phyloP scores from a whole-genome alignment of 495 filamentous ascomycete species.

The Aspergillus olivimuriae region DNA sequence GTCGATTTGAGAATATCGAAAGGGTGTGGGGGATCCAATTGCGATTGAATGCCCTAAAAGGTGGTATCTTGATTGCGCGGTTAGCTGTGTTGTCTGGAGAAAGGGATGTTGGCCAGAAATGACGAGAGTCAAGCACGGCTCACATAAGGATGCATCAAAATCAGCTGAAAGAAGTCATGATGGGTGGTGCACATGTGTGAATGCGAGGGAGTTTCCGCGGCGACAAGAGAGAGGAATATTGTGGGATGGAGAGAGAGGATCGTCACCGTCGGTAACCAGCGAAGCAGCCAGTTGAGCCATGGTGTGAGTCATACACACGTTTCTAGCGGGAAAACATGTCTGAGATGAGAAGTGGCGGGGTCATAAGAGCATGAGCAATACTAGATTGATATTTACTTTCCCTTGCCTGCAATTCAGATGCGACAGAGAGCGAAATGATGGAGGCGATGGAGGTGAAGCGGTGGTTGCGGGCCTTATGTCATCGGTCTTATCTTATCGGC shows the following conservation, averaged over 20 bases:
- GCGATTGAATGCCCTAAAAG: not conserved
- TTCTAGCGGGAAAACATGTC: not conserved
- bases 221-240: not conserved
- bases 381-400: too few species aligned
- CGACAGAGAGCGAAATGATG: too few species aligned
- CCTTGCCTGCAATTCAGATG: too few species aligned
- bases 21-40: not conserved
- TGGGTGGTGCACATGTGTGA: not conserved
- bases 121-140: too few species aligned
- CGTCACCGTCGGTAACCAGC: not conserved
- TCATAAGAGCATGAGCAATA: too few species aligned
- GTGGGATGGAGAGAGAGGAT: not conserved
- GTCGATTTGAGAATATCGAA: not conserved
- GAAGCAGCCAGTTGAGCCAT: not conserved
- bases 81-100: not conserved
- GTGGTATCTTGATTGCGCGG: not conserved
- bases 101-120: not conserved
- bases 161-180: not conserved
- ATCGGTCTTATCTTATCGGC: too few species aligned
- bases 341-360: too few species aligned
- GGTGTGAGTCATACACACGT: too few species aligned
- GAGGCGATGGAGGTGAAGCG: too few species aligned
- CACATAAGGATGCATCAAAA: not conserved
- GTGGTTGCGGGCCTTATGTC: too few species aligned
- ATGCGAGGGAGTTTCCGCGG: not conserved